Conservation (phyloP, 306 rosid species). For the Psophocarpus tetragonolobus region DNA sequence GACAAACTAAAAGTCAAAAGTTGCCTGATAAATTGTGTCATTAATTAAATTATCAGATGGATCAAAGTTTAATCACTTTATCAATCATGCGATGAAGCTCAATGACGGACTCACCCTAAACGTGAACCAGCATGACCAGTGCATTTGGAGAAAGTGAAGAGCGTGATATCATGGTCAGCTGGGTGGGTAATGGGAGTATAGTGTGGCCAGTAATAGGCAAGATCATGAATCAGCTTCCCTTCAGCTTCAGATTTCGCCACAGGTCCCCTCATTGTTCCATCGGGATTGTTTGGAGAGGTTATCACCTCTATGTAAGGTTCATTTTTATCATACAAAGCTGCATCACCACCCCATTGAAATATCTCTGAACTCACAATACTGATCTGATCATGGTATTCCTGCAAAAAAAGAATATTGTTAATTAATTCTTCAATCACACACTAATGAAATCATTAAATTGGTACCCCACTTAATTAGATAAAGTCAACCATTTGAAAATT, state of each 20-base stretch:
- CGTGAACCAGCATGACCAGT: slow-evolving; percentile 95
- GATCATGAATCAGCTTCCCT: slow-evolving; percentile 61
- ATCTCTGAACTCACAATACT: slow-evolving; percentile 46
- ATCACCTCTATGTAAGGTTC: slow-evolving; percentile 78
- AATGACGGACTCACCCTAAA: slow-evolving; percentile 54
- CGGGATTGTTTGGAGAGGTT: slow-evolving; percentile 79
- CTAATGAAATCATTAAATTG: neutral
- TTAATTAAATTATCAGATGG: too few relatives aligned
- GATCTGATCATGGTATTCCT: slow-evolving; percentile 64
- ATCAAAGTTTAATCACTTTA: too few relatives aligned
- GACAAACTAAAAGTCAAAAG: too few relatives aligned
- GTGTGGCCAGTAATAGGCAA: slow-evolving; percentile 93
- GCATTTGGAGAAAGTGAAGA: slow-evolving; percentile 86
- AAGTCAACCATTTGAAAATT: neutral
- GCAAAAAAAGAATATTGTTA: slow-evolving; percentile 7
- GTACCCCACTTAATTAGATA: neutral
- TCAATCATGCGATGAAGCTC: too few relatives aligned
- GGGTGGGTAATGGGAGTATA: slow-evolving; percentile 66
- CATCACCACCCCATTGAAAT: slow-evolving; percentile 82
- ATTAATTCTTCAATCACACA: neutral
- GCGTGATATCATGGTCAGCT: slow-evolving; percentile 63
- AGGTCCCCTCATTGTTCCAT: slow-evolving; percentile 50
- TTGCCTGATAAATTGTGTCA: too few relatives aligned
- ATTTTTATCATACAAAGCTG: slow-evolving; percentile 44
- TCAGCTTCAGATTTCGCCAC: slow-evolving; percentile 40